phyloP scores from a whole-genome alignment of 2,329 filamentous ascomycete genomes.

The Cercospora zeina region DNA sequence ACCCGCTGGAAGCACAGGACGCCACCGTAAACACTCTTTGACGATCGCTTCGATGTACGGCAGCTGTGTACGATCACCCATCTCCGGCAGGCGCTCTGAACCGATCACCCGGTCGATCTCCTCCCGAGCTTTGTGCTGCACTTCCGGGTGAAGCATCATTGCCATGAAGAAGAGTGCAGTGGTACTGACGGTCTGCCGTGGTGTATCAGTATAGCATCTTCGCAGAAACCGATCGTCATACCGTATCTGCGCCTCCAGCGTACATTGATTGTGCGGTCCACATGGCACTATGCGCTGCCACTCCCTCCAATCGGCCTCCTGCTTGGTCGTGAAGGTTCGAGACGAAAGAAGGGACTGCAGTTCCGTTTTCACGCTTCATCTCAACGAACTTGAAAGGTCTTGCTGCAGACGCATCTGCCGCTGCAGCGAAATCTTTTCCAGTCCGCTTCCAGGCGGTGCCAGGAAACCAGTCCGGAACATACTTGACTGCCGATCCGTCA shows the following conservation, averaged over 20 bases:
- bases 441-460: constrained; percentile 49
- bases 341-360: constrained; percentile 45
- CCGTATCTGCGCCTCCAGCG: constrained; percentile 46
- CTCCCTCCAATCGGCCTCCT: constrained; percentile 17
- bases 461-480: constrained; percentile 50
- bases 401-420: constrained; percentile 40
- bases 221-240: constrained; percentile 7
- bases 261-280: constrained; percentile 49
- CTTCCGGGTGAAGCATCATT: constrained; percentile 36
- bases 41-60: constrained; percentile 40
- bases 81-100: constrained; percentile 35
- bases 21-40: constrained; percentile 43
- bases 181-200: constrained; percentile 14
- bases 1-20: constrained; percentile 35
- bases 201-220: neutral
- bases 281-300: constrained; percentile 43
- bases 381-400: constrained; percentile 50
- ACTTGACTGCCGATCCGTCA: constrained; percentile 35
- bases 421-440: constrained; percentile 43
- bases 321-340: constrained; percentile 44
- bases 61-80: constrained; percentile 36
- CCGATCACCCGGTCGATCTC: constrained; percentile 40
- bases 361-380: constrained; percentile 35
- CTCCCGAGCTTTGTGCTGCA: constrained; percentile 37
- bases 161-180: constrained; percentile 42